Evolutionary conservation across 2,329 filamentous ascomycete species (phyloP), one percentile per base, ranked within the genome.

Genomic region (Alternaria triticimaculans): DNA sequence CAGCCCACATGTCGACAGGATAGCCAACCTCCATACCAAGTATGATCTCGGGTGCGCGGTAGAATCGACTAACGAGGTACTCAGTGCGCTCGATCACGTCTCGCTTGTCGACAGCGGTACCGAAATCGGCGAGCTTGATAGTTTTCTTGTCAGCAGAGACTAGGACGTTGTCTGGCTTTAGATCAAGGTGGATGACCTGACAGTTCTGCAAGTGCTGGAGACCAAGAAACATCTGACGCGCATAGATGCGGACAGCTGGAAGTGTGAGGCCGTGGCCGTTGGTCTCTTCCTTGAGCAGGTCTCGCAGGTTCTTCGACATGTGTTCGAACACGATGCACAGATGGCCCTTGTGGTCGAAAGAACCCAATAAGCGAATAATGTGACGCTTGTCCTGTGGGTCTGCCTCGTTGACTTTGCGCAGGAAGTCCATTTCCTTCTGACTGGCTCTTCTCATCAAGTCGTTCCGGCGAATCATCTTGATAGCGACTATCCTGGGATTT

Each of bases 401-500:
- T 28, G 92, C 89, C 50, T 91, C 89, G 72, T 92, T 93, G 59
- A 99, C 88, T 76, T 95, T 94, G 76, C 96, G 89, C 50, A 99
- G 82, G 68, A 98, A 97, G 45, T 93, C 92, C 77, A 98, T 96
- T 79, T 99, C 96, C 62, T 96, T 97, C 80, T 94, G 90, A 20
- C 94, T 96, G 49, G 94, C 94, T 80, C 97, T 97, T 70, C 90
- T 87, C 89, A 97, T 91, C 12, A 93, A 92, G 76, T 97, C 94
- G 74, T 99, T 98, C 80, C 96, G 96, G 67, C 96, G 92, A 81
- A 98, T 97, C 73, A 99, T 96, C 82, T 99, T 99, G 85, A 99
- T 92, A 23, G 96, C 96, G 30, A 98, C 94, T n/a, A 92, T 80
- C 71, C 88, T 90, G 62, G 75, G 66, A 21, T 37, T 63, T 26